Base-by-base conservation (phyloP, 768 basidiomycete species). In the Mycena crocata region DNA sequence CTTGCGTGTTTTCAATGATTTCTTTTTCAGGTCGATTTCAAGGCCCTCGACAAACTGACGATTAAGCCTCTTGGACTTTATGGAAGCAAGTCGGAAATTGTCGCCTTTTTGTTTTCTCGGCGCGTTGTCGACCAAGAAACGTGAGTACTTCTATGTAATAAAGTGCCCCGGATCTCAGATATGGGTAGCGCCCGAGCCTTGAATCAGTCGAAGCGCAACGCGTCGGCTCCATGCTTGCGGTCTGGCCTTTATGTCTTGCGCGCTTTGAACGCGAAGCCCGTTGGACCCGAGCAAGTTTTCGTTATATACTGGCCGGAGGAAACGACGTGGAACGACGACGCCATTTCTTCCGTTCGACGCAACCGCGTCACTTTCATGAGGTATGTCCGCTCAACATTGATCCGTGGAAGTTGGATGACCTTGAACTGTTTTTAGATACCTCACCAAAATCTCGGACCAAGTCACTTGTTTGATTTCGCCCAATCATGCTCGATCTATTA, bases 301-400 rank as follows among this genome's bases (percentile, higher is more conserved):
- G 80, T 87, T 17, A 68, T 90, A 8, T 89, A 87, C 61, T 90
- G 90, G 89, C 89, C 89, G 0, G 87, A 90, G 64, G 80, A 86
- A 32, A 80, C 76, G 0, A 89, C 89, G 0, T 90, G 89, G 89
- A 72, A 84, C 35, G 87, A 89, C 71, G 75, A 78, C 17, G 83
- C 86, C 0, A 37, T 76, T 8, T 76, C 82, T 1, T 76, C 86
- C 5, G 81, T 86, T 51, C 71, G 79, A 31, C 81, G 84, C 3
- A 90, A 89, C 75, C 80, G 89, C 8, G 78, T 85, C 3, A 87
- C 88, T 0, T 90, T 90, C 68, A 89, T 90, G 87, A 76, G 89
- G 89, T 86, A 74, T 40, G 75, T 62, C 8, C 46, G n/a, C 19
- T 8, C 30, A 13, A 23, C 28, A 19, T 49, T 48, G 14, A 24